Percentiles rank a stretch among this genome's conserved stretches.
These are phyloP conservation scores for Trametes hirsuta DNA, from an alignment of 1,284 basidiomycete species.

Conservation along the genomic window DNA sequence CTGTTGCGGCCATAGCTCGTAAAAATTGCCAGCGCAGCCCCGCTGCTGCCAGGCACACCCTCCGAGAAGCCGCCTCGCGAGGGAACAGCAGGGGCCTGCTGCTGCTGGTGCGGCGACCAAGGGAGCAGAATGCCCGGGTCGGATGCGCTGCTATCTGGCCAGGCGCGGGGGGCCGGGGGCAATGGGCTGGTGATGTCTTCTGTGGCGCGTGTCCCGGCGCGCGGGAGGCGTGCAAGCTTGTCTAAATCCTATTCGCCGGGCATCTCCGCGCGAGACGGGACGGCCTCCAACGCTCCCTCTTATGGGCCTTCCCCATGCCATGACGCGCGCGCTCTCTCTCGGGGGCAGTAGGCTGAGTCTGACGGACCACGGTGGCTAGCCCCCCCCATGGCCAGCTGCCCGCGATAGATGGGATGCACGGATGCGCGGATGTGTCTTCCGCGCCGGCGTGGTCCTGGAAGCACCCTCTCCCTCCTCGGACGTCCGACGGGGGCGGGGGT, in stretches of 20 bases:
- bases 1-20: background rate
- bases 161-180: background rate
- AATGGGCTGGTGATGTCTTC: no score
- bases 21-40: background rate
- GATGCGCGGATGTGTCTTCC: no score
- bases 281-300: no score
- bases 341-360: no score
- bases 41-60: background rate
- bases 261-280: background rate
- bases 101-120: background rate
- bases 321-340: no score
- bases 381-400: no score
- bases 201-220: background rate
- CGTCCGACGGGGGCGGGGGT: background rate
- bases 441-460: no score
- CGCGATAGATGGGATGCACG: no score
- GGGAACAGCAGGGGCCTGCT: background rate
- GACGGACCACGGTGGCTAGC: no score
- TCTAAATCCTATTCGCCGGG: constrained; percentile 8
- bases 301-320: no score
- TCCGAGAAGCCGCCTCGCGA: background rate
- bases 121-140: background rate
- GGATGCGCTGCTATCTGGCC: background rate
- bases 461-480: background rate
- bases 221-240: constrained; percentile 4